Conservation (phyloP, 2,329 filamentous ascomycete species). For the Fusarium lateritium region DNA sequence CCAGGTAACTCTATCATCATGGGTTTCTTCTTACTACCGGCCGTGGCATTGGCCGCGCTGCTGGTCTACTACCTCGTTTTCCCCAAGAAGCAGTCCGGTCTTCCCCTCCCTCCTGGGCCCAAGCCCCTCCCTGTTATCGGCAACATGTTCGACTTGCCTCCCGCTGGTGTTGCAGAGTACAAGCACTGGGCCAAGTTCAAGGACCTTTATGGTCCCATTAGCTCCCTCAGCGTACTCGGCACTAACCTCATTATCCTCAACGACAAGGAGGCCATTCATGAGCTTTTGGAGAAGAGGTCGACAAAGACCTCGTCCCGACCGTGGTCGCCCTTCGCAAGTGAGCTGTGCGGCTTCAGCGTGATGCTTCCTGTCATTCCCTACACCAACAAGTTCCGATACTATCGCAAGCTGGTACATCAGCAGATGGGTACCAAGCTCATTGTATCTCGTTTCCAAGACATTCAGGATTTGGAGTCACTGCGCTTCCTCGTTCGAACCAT, state of each 20-base stretch:
- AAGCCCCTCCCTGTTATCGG: slow-evolving; percentile 63
- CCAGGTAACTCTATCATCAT: slow-evolving; percentile 1
- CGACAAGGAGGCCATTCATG: slow-evolving; percentile 53
- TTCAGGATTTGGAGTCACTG: slow-evolving; percentile 49
- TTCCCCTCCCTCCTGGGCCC: slow-evolving; percentile 63
- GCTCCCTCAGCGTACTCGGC: slow-evolving; percentile 59
- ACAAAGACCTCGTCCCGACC: slow-evolving; percentile 54
- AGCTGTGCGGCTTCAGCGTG: slow-evolving; percentile 45
- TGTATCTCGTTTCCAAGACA: slow-evolving; percentile 29
- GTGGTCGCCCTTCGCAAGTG: slow-evolving; percentile 33
- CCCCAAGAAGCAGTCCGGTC: slow-evolving; percentile 9
- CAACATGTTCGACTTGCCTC: slow-evolving; percentile 65
- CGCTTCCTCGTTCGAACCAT: slow-evolving; percentile 46
- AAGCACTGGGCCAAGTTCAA: slow-evolving; percentile 60
- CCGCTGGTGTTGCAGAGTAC: slow-evolving; percentile 53
- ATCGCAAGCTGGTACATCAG: slow-evolving; percentile 52
- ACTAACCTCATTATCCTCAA: slow-evolving; percentile 59
- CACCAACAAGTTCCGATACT: slow-evolving; percentile 33
- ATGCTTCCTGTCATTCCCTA: slow-evolving; percentile 39
- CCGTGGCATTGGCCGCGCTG: slow-evolving; percentile 21
- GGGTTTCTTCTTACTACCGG: slow-evolving; percentile 27
- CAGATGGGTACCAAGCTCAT: slow-evolving; percentile 47
- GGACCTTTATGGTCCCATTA: slow-evolving; percentile 56
- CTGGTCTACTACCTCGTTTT: slow-evolving; percentile 30
- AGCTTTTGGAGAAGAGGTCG: slow-evolving; percentile 56